phyloP scores from a whole-genome alignment of 1,284 basidiomycete genomes.

The Trichosporon asahii region DNA sequence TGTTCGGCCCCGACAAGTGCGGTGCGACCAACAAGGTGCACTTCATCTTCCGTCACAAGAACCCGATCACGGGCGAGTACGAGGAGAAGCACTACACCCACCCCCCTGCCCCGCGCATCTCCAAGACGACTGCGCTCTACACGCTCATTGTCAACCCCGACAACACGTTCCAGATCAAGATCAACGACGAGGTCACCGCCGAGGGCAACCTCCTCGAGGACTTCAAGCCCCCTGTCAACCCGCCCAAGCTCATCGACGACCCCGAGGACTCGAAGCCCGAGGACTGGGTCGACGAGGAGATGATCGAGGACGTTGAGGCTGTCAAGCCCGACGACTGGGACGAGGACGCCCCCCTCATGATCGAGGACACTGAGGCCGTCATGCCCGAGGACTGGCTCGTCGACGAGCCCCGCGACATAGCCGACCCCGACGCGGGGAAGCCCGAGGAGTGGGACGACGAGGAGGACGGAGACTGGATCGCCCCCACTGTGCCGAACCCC shows the following conservation, averaged over 20 bases:
- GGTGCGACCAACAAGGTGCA: conserved; percentile 64
- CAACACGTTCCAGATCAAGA: conserved; percentile 87
- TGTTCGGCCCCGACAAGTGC: conserved; percentile 76
- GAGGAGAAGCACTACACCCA: conserved; percentile 95
- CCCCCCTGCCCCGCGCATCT: conserved; percentile 79
- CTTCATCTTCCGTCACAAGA: conserved; percentile 97
- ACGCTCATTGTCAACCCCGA: conserved; percentile 89
- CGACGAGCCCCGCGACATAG: conserved; percentile 73
- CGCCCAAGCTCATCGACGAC: conserved; percentile 84
- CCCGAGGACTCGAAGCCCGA: conserved; percentile 84
- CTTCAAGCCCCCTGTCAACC: conserved; percentile 94
- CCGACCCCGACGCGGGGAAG: conserved; percentile 92
- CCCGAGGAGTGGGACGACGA: conserved; percentile 99
- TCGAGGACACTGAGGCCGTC: conserved; percentile 77
- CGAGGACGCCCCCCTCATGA: conserved; percentile 86
- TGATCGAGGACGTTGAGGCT: conserved; percentile 80
- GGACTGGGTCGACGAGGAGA: conserved; percentile 88
- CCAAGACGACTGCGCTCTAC: conserved; percentile 86
- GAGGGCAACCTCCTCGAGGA: conserved; percentile 86
- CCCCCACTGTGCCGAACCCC: conserved; percentile 83
- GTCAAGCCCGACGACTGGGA: conserved; percentile 95
- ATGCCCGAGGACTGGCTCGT: conserved; percentile 97
- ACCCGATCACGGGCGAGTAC: conserved; percentile 80
- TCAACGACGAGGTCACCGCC: conserved; percentile 81
- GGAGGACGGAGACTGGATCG: conserved; percentile 97